phyloP scores from a whole-genome alignment of 1,284 basidiomycete species.

The Inonotus hispidus region DNA sequence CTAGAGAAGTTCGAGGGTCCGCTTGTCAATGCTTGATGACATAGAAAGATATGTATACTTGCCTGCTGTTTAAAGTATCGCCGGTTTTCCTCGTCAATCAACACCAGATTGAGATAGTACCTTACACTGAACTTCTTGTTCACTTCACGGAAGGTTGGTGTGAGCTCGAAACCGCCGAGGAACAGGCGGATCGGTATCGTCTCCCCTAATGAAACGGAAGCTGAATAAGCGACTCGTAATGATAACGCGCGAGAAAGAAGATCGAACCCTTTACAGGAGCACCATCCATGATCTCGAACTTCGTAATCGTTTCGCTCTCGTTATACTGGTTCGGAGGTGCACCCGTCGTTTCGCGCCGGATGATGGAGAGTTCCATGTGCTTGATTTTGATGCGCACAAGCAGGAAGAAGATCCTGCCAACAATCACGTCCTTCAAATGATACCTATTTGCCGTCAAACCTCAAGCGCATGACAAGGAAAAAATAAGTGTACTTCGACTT shows the following conservation, averaged over 20 bases:
- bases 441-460: constrained; percentile 53
- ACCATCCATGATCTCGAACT: constrained; percentile 99
- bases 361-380: constrained; percentile 99
- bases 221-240: background rate
- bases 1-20: constrained; percentile 15
- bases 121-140: constrained; percentile 99
- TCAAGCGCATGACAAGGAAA: background rate
- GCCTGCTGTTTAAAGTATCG: constrained; percentile 92
- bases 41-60: constrained; percentile 16
- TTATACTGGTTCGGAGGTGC: constrained; percentile 97
- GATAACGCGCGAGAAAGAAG: background rate
- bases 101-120: constrained; percentile 95
- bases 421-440: constrained; percentile 98
- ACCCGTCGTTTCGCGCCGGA: constrained; percentile 94
- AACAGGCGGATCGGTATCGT: constrained; percentile 98
- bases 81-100: constrained; percentile 97
- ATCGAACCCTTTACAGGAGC: constrained; percentile 82
- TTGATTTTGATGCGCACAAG: constrained; percentile 99
- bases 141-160: constrained; percentile 97
- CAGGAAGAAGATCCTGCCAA: constrained; percentile 98
- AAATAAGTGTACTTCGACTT: constrained; percentile 81
- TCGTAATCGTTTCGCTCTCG: constrained; percentile 98
- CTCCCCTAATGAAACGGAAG: constrained; percentile 55
- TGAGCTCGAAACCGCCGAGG: constrained; percentile 96
- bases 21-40: background rate